These are phyloP conservation scores for Sclerotinia minor DNA, from an alignment of 2,329 filamentous ascomycete species.

Conservation along the genomic window DNA sequence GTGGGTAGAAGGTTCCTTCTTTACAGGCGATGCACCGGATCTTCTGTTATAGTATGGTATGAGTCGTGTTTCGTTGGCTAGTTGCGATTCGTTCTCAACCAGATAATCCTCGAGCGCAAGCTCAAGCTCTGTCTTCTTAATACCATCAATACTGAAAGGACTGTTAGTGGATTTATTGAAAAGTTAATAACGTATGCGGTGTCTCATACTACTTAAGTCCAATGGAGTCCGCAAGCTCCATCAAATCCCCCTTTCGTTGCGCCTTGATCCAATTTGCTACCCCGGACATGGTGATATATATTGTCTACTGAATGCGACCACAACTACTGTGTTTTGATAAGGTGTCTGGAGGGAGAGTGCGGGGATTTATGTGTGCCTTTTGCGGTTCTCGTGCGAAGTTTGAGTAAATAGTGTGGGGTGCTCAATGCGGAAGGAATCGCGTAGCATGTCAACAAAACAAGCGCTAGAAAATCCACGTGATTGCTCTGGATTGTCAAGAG, in stretches of 20 bases:
- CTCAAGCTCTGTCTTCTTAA: conserved; percentile 81
- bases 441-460: conserved; percentile 26
- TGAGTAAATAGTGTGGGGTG: conserved; percentile 22
- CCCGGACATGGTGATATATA: conserved; percentile 56
- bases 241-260: conserved; percentile 80
- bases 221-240: conserved; percentile 69
- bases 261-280: conserved; percentile 72
- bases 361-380: conserved; percentile 18
- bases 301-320: conserved; percentile 8
- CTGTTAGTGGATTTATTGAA: conserved; percentile 29
- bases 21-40: conserved; percentile 62
- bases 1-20: conserved; percentile 51
- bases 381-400: conserved; percentile 15
- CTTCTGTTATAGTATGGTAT: conserved; percentile 74
- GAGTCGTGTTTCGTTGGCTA: conserved; percentile 64
- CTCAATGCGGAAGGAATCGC: conserved; percentile 18
- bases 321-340: conserved; percentile 6
- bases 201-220: conserved; percentile 70
- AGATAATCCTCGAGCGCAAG: conserved; percentile 72
- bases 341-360: conserved; percentile 1
- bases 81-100: conserved; percentile 64
- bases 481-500: background rate
- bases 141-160: conserved; percentile 60
- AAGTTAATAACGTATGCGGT: conserved; percentile 21
- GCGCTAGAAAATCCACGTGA: conserved; percentile 14